phyloP scores from a whole-genome alignment of 1,139 yeast species.

The Chernovozyma aurita region DNA sequence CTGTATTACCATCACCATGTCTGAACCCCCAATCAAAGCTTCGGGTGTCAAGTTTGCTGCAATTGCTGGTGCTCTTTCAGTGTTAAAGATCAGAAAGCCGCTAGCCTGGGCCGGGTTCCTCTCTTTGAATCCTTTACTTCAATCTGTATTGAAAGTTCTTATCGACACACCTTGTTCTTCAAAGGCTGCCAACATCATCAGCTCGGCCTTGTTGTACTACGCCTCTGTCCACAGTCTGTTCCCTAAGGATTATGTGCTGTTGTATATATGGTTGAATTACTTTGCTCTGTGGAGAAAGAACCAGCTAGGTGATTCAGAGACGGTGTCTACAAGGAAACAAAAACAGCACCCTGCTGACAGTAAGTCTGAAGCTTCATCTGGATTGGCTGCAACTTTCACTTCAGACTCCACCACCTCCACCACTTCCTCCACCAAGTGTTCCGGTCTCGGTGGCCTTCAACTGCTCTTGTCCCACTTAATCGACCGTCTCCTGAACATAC shows the following conservation, averaged over 20 bases:
- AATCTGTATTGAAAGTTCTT: slow-evolving; percentile 2
- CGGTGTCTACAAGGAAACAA: background rate
- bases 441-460: background rate
- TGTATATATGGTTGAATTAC: slow-evolving; percentile 33
- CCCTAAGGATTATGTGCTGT: slow-evolving; percentile 38
- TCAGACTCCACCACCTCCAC: background rate
- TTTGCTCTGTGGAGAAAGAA: background rate
- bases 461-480: too few species aligned
- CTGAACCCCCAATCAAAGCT: background rate
- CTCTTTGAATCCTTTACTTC: slow-evolving; percentile 5
- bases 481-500: background rate
- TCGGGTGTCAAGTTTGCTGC: slow-evolving; percentile 4
- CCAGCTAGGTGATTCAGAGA: background rate
- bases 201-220: slow-evolving; percentile 25
- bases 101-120: slow-evolving; percentile 6
- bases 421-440: background rate
- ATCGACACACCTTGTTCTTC: background rate
- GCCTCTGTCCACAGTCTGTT: slow-evolving; percentile 29
- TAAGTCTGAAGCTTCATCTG: background rate
- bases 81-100: slow-evolving; percentile 3
- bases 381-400: background rate
- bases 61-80: slow-evolving; percentile 4
- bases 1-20: background rate
- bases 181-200: slow-evolving; percentile 24
- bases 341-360: background rate